These are phyloP conservation scores for Plasmodium vinckei DNA, from an alignment of 169 alveolate genomes.

Conservation along the genomic window DNA sequence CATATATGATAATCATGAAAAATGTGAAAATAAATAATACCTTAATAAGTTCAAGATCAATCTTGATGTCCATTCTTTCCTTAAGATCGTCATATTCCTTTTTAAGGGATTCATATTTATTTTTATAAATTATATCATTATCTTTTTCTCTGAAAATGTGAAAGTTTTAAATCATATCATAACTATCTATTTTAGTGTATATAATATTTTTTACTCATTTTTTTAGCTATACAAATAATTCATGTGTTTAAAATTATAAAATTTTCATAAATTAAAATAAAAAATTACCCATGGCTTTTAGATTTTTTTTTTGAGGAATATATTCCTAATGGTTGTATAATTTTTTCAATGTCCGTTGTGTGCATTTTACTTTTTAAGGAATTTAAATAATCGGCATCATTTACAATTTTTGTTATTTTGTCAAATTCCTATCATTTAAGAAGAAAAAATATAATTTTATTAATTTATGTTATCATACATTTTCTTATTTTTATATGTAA, in stretches of 20 bases:
- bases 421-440: conserved; percentile 56
- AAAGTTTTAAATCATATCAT: not conserved
- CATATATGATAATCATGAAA: not conserved
- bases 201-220: not conserved
- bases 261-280: not conserved
- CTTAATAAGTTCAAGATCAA: conserved; percentile 49
- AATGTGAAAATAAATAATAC: not conserved
- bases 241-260: not conserved
- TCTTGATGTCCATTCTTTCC: conserved; percentile 40
- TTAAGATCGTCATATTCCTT: conserved; percentile 39
- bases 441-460: not conserved
- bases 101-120: conserved; percentile 32
- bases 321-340: conserved; percentile 33
- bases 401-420: conserved; percentile 36
- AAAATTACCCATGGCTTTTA: conserved; percentile 8
- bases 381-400: conserved; percentile 29
- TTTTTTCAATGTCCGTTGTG: conserved; percentile 14
- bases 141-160: conserved; percentile 1
- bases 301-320: conserved; percentile 7
- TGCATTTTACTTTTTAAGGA: conserved; percentile 29
- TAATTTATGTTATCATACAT: too few relatives aligned
- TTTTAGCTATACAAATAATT: not conserved
- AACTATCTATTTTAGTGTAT: not conserved
- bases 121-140: conserved; percentile 15
- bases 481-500: too few relatives aligned